phyloP scores from a whole-genome alignment of 2,329 filamentous ascomycete species.

The Microcera coccophila region DNA sequence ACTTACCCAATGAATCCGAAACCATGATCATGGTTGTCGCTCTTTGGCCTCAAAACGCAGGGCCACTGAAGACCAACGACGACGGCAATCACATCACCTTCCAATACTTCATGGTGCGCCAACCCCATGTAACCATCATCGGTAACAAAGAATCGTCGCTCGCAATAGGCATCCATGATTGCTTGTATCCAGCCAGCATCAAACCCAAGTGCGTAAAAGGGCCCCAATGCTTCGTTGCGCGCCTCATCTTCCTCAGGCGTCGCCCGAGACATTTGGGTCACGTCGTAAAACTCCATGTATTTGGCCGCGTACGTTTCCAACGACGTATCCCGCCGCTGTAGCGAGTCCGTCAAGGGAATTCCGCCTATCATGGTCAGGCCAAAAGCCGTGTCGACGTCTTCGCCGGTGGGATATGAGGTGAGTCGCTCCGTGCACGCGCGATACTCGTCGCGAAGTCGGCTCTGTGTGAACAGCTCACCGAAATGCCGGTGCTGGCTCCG shows the following conservation, averaged over 20 bases:
- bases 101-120: conserved; percentile 13
- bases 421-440: conserved; percentile 7
- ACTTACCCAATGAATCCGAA: conserved; percentile 23
- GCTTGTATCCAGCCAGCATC: conserved; percentile 5
- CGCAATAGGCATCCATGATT: conserved; percentile 11
- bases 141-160: conserved; percentile 12
- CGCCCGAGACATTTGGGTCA: conserved; percentile 2
- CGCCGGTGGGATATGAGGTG: conserved; percentile 11
- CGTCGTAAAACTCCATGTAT: conserved; percentile 11
- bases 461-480: conserved; percentile 2
- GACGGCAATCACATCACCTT: conserved; percentile 10
- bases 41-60: conserved; percentile 9
- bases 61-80: conserved; percentile 13
- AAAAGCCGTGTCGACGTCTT: conserved; percentile 12
- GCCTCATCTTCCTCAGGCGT: conserved; percentile 2
- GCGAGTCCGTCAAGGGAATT: neutral
- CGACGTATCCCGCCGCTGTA: neutral
- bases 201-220: conserved; percentile 6
- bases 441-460: conserved; percentile 5
- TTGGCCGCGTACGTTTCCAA: conserved; percentile 9
- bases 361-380: conserved; percentile 12
- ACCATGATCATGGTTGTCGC: conserved; percentile 1
- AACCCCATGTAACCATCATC: conserved; percentile 18
- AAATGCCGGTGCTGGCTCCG: conserved; percentile 13
- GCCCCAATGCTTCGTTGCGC: neutral